These are phyloP conservation scores for Hippophae tibetana DNA, from an alignment of 306 rosid genomes.

Conservation along the genomic window DNA sequence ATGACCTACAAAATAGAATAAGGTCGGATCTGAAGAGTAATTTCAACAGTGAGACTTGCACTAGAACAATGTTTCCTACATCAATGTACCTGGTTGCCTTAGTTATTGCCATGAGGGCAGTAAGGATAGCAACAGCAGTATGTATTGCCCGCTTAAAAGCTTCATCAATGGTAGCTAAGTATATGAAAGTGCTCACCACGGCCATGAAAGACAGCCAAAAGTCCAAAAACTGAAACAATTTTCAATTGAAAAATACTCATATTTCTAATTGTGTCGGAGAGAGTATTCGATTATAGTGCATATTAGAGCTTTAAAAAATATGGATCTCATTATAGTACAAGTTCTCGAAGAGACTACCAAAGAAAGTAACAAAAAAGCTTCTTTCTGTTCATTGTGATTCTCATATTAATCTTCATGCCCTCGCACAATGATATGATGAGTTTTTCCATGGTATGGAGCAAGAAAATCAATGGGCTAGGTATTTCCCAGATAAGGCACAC, in stretches of 20 bases:
- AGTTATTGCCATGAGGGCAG: constrained; percentile 83
- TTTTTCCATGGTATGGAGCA: not conserved
- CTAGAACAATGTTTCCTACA: constrained; percentile 1
- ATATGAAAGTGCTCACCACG: constrained; percentile 77
- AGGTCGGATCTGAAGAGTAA: constrained; percentile 5
- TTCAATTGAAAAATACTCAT: constrained; percentile 7
- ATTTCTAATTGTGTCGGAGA: constrained; percentile 1
- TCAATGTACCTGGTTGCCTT: constrained; percentile 68
- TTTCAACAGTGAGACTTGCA: not conserved
- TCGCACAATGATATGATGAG: not conserved
- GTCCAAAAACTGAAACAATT: constrained; percentile 81
- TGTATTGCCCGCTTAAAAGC: constrained; percentile 67
- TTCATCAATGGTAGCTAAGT: constrained; percentile 66
- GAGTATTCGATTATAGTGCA: not conserved
- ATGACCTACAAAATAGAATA: constrained; percentile 31
- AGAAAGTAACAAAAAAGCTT: not conserved
- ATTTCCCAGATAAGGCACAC: no score
- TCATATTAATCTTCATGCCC: not conserved
- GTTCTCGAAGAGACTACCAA: not conserved
- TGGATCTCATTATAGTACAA: not conserved
- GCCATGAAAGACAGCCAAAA: constrained; percentile 99
- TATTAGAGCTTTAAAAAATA: not conserved
- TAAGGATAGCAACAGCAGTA: constrained; percentile 69
- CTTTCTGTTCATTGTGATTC: no score
- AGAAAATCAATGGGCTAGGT: not conserved